Conservation (phyloP, 768 basidiomycete species). For the Cystofilobasidium ferigula region DNA sequence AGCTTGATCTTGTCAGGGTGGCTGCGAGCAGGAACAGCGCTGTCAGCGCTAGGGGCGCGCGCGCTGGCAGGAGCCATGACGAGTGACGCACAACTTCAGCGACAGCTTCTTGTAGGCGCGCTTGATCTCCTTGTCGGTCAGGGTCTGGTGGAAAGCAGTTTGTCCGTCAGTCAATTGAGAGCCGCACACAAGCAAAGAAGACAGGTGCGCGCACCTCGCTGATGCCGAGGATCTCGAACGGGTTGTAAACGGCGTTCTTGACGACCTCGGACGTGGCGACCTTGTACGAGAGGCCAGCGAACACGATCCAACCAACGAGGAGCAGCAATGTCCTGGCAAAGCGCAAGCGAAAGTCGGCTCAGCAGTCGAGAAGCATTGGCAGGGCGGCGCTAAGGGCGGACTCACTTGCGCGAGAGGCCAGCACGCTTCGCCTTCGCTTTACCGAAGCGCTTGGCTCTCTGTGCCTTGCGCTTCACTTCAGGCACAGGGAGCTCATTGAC, state of each 20-base stretch:
- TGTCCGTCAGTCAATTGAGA: background rate
- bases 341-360: background rate
- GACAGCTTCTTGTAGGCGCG: constrained; percentile 88
- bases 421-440: constrained; percentile 6
- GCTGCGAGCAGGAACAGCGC: constrained; percentile 42
- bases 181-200: background rate
- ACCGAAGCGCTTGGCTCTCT: constrained; percentile 15
- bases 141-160: constrained; percentile 42
- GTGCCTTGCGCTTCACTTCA: background rate
- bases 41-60: background rate
- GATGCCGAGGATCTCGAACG: constrained; percentile 85
- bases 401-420: constrained; percentile 14
- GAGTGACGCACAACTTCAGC: constrained; percentile 56
- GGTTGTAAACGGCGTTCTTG: constrained; percentile 72
- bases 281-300: constrained; percentile 58
- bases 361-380: background rate
- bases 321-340: constrained; percentile 50
- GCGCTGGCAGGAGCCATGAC: background rate
- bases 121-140: constrained; percentile 83
- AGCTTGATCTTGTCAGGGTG: constrained; percentile 94
- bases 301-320: constrained; percentile 59
- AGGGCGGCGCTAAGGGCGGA: background rate
- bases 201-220: constrained; percentile 45
- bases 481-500: constrained; percentile 3
- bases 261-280: constrained; percentile 47